phyloP scores from a whole-genome alignment of 768 basidiomycete species.

The Leccinum barrowsii region DNA sequence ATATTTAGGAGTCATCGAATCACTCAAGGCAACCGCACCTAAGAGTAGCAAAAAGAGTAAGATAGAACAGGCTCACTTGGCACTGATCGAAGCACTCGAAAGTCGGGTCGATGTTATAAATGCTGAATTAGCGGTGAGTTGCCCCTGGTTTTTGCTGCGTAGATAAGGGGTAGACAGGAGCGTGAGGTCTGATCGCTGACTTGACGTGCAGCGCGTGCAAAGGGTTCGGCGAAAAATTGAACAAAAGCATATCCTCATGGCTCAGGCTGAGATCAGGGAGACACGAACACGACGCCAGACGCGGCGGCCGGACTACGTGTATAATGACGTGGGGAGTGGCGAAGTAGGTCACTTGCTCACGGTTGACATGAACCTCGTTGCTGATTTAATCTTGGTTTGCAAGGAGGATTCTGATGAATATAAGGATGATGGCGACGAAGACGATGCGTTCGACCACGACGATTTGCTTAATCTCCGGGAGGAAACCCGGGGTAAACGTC shows the following conservation, averaged over 20 bases:
- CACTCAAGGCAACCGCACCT: conserved; percentile 50
- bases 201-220: conserved; percentile 57
- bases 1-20: conserved; percentile 61
- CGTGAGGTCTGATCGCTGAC: conserved; percentile 22
- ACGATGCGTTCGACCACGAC: conserved; percentile 51
- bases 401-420: conserved; percentile 69
- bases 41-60: conserved; percentile 52
- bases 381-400: conserved; percentile 17
- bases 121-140: conserved; percentile 66
- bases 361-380: conserved; percentile 19
- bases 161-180: conserved; percentile 14
- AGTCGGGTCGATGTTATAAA: conserved; percentile 63
- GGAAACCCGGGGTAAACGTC: conserved; percentile 44
- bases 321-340: conserved; percentile 67
- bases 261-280: conserved; percentile 74
- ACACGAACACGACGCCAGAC: conserved; percentile 75
- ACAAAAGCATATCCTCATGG: conserved; percentile 58
- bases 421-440: conserved; percentile 61
- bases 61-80: conserved; percentile 56
- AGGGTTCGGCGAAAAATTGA: conserved; percentile 68
- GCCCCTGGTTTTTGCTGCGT: conserved; percentile 4
- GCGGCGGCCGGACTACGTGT: conserved; percentile 77
- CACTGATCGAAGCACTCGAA: conserved; percentile 61
- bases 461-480: conserved; percentile 35
- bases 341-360: conserved; percentile 31